Conservation (phyloP, 768 basidiomycete species). For the Mycena olivaceomarginata region DNA sequence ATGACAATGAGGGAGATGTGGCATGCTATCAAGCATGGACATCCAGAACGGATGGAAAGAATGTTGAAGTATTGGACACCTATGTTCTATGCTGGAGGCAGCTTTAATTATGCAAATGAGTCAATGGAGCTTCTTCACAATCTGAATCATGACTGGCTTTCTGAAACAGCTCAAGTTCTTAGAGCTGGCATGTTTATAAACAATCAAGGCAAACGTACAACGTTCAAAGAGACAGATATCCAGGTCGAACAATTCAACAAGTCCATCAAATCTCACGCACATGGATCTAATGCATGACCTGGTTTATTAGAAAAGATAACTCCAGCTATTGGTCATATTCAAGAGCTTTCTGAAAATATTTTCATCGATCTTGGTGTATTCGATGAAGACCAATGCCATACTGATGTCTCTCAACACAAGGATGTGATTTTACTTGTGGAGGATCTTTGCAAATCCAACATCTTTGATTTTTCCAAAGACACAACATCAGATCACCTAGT, state of each 20-base stretch:
- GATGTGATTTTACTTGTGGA: conserved; percentile 42
- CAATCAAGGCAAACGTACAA: too few relatives aligned
- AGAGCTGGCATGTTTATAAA: too few relatives aligned
- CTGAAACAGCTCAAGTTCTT: too few relatives aligned
- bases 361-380: too few relatives aligned
- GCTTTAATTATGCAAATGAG: too few relatives aligned
- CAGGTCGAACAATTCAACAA: too few relatives aligned
- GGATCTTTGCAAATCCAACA: conserved; percentile 28
- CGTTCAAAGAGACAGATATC: too few relatives aligned
- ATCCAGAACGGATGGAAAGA: background rate
- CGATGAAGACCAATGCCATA: too few relatives aligned
- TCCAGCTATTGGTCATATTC: conserved; percentile 46
- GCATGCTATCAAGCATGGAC: background rate
- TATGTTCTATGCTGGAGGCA: background rate
- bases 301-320: conserved; percentile 47
- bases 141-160: too few relatives aligned
- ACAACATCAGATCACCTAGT: background rate
- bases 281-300: conserved; percentile 50
- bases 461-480: conserved; percentile 30
- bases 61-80: background rate
- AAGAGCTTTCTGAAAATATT: too few relatives aligned
- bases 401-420: conserved; percentile 42
- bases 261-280: conserved; percentile 38
- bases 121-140: too few relatives aligned
- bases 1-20: background rate